Base-by-base conservation (phyloP, 2,329 filamentous ascomycete species). In the Ceratocystis albifundus region DNA sequence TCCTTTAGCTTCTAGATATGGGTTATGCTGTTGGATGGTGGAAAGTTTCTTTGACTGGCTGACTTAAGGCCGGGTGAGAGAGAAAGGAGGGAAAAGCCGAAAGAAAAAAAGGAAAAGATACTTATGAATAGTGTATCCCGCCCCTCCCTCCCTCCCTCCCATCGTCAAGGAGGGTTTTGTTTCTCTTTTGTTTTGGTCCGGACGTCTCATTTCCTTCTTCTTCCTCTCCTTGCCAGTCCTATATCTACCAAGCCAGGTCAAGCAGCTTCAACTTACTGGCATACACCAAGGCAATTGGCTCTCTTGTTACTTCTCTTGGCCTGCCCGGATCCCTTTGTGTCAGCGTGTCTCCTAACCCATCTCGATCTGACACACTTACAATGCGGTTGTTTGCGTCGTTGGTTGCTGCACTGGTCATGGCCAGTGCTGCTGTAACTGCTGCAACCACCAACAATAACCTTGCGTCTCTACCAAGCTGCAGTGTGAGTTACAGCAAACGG, bases 401-500 rank as follows among this genome's bases (percentile, higher is more conserved):
- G 25, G 53, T 30, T 20, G 53, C 53, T 15, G 53, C 25, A 17
- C 25, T 57, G 53, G 53, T 22, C 22, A 10, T 57, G 53, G 53
- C 53, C 20, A 10, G 53, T 57, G 22, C 46, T 50, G 32, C 32
- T 10, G 32, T 12, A 10, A 36, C 32, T 36, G 46, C 46, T 22
- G 25, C 53, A 3, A 22, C 41, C 20, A 44, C 61, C 15, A 48
- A 30, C 15, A 48, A 30, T 44, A 25, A 44, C 41, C 41, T 62
- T 28, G 25, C 22, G 2, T 45, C 41, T n/a, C 25, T 62, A 25
- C 61, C 61, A 36, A 45, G 20, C 7, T 17, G 8, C 1, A 63
- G 66, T 67, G 66, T 67, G 48, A 28, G 61, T 48, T n/a, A 41
- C 20, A 36, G 32, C 8, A 36, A 36, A 36, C 8, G 4, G 28